phyloP scores from a whole-genome alignment of 2,329 filamentous ascomycete genomes.

The Xylaria sp. region DNA sequence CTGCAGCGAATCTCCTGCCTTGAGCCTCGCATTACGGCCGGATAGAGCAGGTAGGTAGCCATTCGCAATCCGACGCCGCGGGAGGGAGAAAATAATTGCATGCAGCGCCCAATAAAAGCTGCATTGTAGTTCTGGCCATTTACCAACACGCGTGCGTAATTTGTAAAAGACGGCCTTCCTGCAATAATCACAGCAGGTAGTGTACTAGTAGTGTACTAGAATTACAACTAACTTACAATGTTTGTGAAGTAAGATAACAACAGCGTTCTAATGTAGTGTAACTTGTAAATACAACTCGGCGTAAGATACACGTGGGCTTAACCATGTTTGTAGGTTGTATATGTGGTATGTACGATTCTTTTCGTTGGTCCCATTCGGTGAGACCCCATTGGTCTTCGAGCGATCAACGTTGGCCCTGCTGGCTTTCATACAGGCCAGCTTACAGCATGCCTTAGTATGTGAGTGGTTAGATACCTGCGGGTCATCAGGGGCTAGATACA shows the following conservation, averaged over 20 bases:
- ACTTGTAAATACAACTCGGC: background rate
- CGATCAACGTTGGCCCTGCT: slow-evolving; percentile 17
- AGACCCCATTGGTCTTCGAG: background rate
- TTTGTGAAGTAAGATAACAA: background rate
- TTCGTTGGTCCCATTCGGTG: background rate
- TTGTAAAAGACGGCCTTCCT: background rate
- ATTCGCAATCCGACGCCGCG: slow-evolving; percentile 24
- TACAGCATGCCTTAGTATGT: background rate
- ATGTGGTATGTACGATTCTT: no score
- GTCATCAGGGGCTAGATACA: slow-evolving; percentile 1
- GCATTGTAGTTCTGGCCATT: background rate
- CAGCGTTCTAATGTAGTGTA: no score
- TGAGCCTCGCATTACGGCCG: background rate
- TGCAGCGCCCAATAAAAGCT: slow-evolving; percentile 8
- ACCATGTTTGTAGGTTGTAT: background rate
- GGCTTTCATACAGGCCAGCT: slow-evolving; percentile 19
- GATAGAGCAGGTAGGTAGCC: background rate
- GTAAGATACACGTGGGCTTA: background rate
- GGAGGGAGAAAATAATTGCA: background rate
- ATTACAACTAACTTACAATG: no score
- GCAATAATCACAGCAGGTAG: no score
- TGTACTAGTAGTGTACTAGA: background rate
- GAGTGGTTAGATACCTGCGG: background rate
- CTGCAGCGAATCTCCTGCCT: background rate
- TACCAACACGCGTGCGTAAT: background rate